Conservation (phyloP, 345 rosid species). For the Cardamine chenopodiifolia region DNA sequence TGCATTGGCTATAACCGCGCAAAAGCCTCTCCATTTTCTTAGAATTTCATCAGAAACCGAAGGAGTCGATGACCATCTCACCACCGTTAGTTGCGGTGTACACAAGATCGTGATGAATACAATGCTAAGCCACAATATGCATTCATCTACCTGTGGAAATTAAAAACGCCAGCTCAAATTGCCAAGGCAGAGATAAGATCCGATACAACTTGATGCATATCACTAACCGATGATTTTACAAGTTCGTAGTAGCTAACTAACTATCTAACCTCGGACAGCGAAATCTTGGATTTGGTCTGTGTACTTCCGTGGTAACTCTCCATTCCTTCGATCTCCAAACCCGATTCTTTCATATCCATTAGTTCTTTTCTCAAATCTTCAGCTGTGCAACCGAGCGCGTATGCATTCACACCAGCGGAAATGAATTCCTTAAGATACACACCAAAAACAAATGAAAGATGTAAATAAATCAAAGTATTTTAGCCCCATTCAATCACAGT, state of each 20-base stretch:
- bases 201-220: neutral
- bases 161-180: neutral
- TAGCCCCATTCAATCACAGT: constrained; percentile 76
- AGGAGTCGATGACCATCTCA: constrained; percentile 81
- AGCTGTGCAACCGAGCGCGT: constrained; percentile 82
- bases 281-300: constrained; percentile 65
- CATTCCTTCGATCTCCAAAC: constrained; percentile 59
- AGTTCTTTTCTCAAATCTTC: constrained; percentile 81
- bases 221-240: neutral
- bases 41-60: constrained; percentile 66
- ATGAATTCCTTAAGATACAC: constrained; percentile 69
- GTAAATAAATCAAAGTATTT: no score
- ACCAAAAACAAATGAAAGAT: constrained; percentile 13
- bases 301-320: constrained; percentile 68
- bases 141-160: constrained; percentile 67
- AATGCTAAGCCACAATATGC: constrained; percentile 89
- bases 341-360: constrained; percentile 65
- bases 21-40: constrained; percentile 84
- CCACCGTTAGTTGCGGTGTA: constrained; percentile 87
- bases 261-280: constrained; percentile 59
- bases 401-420: constrained; percentile 85
- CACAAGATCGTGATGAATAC: constrained; percentile 90
- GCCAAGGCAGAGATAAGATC: constrained; percentile 1
- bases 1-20: constrained; percentile 90
- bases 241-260: neutral